Evolutionary conservation across 345 rosid species (phyloP).

Genomic region (Abelmoschus esculentus): DNA sequence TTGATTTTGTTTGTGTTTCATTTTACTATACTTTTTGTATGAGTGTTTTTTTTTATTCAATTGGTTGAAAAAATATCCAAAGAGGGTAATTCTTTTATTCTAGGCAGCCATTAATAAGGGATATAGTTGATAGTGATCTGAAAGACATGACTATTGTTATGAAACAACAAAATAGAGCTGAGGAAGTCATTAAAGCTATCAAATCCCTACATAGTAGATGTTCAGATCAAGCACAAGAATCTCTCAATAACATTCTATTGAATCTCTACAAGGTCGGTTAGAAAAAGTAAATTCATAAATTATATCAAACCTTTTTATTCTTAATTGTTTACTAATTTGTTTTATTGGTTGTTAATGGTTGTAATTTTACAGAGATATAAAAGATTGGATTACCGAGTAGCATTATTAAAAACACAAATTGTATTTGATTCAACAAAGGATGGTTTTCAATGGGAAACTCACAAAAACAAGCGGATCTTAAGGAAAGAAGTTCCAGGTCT

Average conservation of each 20-base stretch:
- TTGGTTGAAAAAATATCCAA: conserved; percentile 90
- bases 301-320: not conserved
- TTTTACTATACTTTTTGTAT: conserved; percentile 5
- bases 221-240: conserved; percentile 94
- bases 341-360: not conserved
- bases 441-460: conserved; percentile 86
- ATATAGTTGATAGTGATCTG: conserved; percentile 87
- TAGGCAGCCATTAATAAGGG: conserved; percentile 93
- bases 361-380: conserved; percentile 93
- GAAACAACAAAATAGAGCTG: conserved; percentile 94
- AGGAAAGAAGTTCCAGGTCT: conserved; percentile 93
- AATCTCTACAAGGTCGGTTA: conserved; percentile 72
- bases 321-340: too few relatives aligned
- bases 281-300: not conserved
- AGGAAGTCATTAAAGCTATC: too few relatives aligned
- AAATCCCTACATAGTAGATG: conserved; percentile 63
- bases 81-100: conserved; percentile 77
- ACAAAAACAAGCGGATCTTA: conserved; percentile 93
- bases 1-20: too few relatives aligned
- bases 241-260: conserved; percentile 80
- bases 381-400: too few relatives aligned
- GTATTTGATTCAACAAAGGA: too few relatives aligned
- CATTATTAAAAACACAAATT: too few relatives aligned
- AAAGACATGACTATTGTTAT: conserved; percentile 96
- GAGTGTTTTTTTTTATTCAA: conserved; percentile 25